phyloP scores from a whole-genome alignment of 495 filamentous ascomycete species.

The Pseudomonodictys pantanalensis region DNA sequence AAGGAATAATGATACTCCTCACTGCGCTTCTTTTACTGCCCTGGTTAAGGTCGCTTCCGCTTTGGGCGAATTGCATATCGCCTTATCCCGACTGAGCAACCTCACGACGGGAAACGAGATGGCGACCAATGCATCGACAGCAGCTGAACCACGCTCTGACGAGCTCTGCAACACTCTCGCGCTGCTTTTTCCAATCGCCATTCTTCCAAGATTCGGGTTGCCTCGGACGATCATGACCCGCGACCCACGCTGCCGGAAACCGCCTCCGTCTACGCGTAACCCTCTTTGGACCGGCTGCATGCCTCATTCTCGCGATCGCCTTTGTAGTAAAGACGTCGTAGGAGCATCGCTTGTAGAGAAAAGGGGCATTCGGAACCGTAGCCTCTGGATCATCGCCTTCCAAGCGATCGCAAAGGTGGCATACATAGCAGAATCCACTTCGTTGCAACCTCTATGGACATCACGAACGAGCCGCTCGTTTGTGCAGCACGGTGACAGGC shows the following conservation, averaged over 20 bases:
- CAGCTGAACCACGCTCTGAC: conserved; percentile 12
- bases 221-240: conserved; percentile 21
- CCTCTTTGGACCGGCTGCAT: conserved; percentile 1
- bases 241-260: conserved; percentile 21
- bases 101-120: neutral
- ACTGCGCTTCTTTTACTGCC: conserved; percentile 4
- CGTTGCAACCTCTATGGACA: neutral
- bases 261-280: neutral
- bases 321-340: too few species aligned
- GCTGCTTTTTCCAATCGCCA: neutral
- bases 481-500: neutral
- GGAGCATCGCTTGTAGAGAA: too few species aligned
- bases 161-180: conserved; percentile 1
- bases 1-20: neutral
- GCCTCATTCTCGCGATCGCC: neutral
- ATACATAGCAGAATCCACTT: neutral
- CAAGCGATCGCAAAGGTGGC: neutral
- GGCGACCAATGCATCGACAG: conserved; percentile 5
- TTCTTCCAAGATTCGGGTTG: conserved; percentile 1
- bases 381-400: too few species aligned
- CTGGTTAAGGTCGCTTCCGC: conserved; percentile 6
- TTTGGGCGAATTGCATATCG: conserved; percentile 17
- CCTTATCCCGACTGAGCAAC: conserved; percentile 5
- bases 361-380: too few species aligned
- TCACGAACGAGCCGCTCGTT: conserved; percentile 8